Conservation (phyloP, 306 rosid genomes). For the Sophora flavescens region DNA sequence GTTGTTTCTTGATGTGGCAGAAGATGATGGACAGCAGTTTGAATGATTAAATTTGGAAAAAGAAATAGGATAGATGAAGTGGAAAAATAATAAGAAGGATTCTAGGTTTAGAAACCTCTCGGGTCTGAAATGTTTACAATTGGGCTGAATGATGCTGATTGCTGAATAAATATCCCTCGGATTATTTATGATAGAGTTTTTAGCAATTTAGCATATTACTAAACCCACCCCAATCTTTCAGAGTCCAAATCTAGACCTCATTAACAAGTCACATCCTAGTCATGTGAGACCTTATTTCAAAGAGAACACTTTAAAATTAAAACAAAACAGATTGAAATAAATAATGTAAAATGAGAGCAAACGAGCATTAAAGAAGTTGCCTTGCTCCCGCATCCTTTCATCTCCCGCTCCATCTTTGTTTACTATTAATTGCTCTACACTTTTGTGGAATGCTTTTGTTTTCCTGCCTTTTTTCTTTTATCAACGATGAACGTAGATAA, state of each 20-base stretch:
- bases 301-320: not conserved
- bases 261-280: not conserved
- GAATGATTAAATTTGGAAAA: not conserved
- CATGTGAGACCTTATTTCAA: not conserved
- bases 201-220: not conserved
- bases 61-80: not conserved
- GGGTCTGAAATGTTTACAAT: not conserved
- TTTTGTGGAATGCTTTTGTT: not conserved
- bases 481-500: not conserved
- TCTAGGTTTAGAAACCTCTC: not conserved
- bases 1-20: not conserved
- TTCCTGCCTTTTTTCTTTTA: not conserved
- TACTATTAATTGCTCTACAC: not conserved
- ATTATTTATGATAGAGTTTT: not conserved
- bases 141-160: not conserved
- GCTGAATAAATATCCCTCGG: not conserved
- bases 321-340: no score
- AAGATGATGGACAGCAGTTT: not conserved
- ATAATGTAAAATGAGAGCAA: not conserved
- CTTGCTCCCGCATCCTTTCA: not conserved
- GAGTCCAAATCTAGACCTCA: not conserved
- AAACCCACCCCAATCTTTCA: not conserved
- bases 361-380: not conserved
- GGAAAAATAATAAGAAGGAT: not conserved
- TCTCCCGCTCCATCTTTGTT: conserved; percentile 5